Conservation (phyloP, 495 filamentous ascomycete genomes). For the Pseudevernia furfuracea region DNA sequence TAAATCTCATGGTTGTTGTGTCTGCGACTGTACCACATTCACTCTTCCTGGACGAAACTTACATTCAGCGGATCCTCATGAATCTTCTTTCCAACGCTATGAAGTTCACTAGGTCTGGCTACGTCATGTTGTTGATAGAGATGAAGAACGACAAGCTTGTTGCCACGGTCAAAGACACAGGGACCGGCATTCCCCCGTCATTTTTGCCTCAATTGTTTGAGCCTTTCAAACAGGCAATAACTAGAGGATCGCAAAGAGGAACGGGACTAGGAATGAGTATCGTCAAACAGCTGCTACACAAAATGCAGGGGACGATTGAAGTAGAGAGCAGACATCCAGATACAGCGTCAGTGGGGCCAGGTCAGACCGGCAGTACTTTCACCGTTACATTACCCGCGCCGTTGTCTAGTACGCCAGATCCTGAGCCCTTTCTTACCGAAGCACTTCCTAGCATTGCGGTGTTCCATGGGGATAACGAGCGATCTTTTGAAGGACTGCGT, state of each 20-base stretch:
- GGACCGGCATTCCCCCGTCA: slow-evolving; percentile 59
- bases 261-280: slow-evolving; percentile 65
- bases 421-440: background rate
- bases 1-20: slow-evolving; percentile 29
- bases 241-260: slow-evolving; percentile 46
- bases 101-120: slow-evolving; percentile 39
- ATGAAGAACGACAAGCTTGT: slow-evolving; percentile 22
- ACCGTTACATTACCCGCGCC: slow-evolving; percentile 25
- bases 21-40: slow-evolving; percentile 25
- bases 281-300: slow-evolving; percentile 55
- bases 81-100: slow-evolving; percentile 42
- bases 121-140: slow-evolving; percentile 29
- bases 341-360: slow-evolving; percentile 17
- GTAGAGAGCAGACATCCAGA: slow-evolving; percentile 44
- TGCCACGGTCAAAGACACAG: slow-evolving; percentile 53
- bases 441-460: slow-evolving; percentile 23
- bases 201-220: slow-evolving; percentile 63
- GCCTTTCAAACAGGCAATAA: slow-evolving; percentile 66
- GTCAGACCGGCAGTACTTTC: slow-evolving; percentile 25
- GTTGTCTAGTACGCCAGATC: slow-evolving; percentile 3
- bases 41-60: slow-evolving; percentile 29
- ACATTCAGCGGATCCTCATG: slow-evolving; percentile 37
- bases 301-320: slow-evolving; percentile 51
- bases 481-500: slow-evolving; percentile 20
- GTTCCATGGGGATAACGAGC: slow-evolving; percentile 18